phyloP scores from a whole-genome alignment of 1,284 basidiomycete genomes.

The Melampsora occidentalis region DNA sequence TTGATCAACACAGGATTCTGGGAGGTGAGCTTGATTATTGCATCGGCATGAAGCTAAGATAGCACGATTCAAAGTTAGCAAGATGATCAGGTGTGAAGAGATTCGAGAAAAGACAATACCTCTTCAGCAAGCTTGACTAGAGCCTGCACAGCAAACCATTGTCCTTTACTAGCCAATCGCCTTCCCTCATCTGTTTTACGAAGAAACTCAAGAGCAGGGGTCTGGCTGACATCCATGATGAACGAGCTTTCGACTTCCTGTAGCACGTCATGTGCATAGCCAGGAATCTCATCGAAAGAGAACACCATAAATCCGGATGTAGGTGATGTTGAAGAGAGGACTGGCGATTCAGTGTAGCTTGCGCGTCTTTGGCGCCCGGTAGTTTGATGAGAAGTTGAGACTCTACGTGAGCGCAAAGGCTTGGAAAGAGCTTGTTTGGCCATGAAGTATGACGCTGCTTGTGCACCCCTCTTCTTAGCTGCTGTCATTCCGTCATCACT shows the following conservation, averaged over 20 bases:
- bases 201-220: slow-evolving; percentile 27
- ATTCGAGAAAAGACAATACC: neutral
- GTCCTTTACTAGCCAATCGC: slow-evolving; percentile 5
- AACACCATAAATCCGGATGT: neutral
- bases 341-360: slow-evolving; percentile 18
- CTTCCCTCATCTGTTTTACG: slow-evolving; percentile 13
- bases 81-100: neutral
- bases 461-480: slow-evolving; percentile 17
- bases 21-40: neutral
- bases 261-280: neutral
- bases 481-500: neutral
- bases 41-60: slow-evolving; percentile 20
- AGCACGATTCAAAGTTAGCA: neutral
- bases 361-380: slow-evolving; percentile 10
- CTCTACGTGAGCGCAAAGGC: slow-evolving; percentile 20
- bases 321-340: neutral
- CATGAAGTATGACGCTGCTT: slow-evolving; percentile 35
- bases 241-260: slow-evolving; percentile 35
- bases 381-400: slow-evolving; percentile 20
- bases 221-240: slow-evolving; percentile 20
- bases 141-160: slow-evolving; percentile 4
- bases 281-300: slow-evolving; percentile 1
- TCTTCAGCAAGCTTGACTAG: slow-evolving; percentile 15
- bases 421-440: neutral
- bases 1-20: slow-evolving; percentile 21